Evolutionary conservation across 2,329 filamentous ascomycete species (phyloP).

Genomic region (Fusarium musae): DNA sequence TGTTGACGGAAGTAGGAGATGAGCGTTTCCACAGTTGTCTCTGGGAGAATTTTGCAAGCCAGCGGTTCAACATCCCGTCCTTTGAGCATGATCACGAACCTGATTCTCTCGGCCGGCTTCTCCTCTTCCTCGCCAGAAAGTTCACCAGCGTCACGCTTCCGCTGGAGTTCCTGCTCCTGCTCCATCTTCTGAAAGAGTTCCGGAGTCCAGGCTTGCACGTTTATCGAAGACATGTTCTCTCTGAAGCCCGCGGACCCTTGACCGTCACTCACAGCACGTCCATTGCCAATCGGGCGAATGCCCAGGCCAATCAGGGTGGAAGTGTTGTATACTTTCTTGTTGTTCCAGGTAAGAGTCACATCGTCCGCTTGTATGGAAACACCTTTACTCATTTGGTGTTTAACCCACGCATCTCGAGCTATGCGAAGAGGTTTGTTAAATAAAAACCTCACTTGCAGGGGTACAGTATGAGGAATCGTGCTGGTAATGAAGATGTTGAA

Average conservation of each 20-base stretch:
- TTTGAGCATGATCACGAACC: slow-evolving; percentile 64
- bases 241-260: slow-evolving; percentile 63
- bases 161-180: slow-evolving; percentile 60
- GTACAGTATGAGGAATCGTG: slow-evolving; percentile 67
- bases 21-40: slow-evolving; percentile 71
- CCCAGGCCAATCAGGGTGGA: slow-evolving; percentile 78
- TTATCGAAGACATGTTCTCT: slow-evolving; percentile 79
- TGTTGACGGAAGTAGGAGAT: slow-evolving; percentile 69
- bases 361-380: slow-evolving; percentile 52
- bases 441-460: slow-evolving; percentile 67
- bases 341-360: slow-evolving; percentile 84
- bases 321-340: slow-evolving; percentile 76
- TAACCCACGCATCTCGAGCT: slow-evolving; percentile 76
- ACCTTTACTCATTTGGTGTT: slow-evolving; percentile 62
- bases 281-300: slow-evolving; percentile 58
- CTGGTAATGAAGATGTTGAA: slow-evolving; percentile 67
- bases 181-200: slow-evolving; percentile 65
- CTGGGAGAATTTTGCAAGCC: slow-evolving; percentile 61
- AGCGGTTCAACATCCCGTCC: slow-evolving; percentile 62
- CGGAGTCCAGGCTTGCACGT: slow-evolving; percentile 81
- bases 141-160: slow-evolving; percentile 56
- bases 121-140: slow-evolving; percentile 48
- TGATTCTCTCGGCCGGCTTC: slow-evolving; percentile 45
- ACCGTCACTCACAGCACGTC: slow-evolving; percentile 55
- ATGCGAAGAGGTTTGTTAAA: slow-evolving; percentile 74